These are phyloP conservation scores for Acidomyces sp. DNA, from an alignment of 495 filamentous ascomycete species.

Conservation along the genomic window DNA sequence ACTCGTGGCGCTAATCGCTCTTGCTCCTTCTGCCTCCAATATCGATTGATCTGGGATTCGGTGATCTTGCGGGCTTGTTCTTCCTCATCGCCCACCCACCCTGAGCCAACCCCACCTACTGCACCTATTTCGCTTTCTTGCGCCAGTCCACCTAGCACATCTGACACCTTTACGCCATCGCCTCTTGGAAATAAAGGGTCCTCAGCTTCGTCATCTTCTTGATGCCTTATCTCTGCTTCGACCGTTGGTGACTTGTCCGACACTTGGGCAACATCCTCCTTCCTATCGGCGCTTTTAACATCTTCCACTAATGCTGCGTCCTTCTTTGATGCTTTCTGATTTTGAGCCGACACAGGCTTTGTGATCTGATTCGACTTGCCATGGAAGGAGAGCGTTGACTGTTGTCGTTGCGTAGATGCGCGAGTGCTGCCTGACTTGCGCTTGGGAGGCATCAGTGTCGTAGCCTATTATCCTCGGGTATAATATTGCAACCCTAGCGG, in stretches of 20 bases:
- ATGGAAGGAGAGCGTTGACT: conserved; percentile 66
- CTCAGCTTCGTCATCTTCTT: conserved; percentile 23
- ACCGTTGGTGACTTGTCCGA: conserved; percentile 32
- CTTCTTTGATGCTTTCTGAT: conserved; percentile 33
- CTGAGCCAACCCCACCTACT: conserved; percentile 25
- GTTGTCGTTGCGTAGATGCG: conserved; percentile 32
- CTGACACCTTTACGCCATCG: conserved; percentile 15
- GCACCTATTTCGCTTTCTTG: conserved; percentile 16
- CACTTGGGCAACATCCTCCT: conserved; percentile 24
- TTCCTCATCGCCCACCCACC: conserved; percentile 36
- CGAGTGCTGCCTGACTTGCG: conserved; percentile 37
- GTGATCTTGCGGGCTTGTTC: conserved; percentile 48
- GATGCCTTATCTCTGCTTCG: conserved; percentile 35
- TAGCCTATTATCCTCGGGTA: background rate
- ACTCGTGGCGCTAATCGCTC: conserved; percentile 46
- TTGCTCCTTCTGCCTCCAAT: conserved; percentile 58
- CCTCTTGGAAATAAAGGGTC: conserved; percentile 1
- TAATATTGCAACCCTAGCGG: background rate
- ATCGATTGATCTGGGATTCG: conserved; percentile 50
- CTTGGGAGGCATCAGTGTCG: conserved; percentile 49
- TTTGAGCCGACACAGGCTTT: conserved; percentile 40
- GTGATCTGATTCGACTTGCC: conserved; percentile 53
- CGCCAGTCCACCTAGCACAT: conserved; percentile 18
- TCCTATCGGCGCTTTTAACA: conserved; percentile 23
- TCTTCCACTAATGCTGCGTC: conserved; percentile 32